These are phyloP conservation scores for Eimeria brunetti DNA, from an alignment of 169 alveolate species.

Conservation along the genomic window DNA sequence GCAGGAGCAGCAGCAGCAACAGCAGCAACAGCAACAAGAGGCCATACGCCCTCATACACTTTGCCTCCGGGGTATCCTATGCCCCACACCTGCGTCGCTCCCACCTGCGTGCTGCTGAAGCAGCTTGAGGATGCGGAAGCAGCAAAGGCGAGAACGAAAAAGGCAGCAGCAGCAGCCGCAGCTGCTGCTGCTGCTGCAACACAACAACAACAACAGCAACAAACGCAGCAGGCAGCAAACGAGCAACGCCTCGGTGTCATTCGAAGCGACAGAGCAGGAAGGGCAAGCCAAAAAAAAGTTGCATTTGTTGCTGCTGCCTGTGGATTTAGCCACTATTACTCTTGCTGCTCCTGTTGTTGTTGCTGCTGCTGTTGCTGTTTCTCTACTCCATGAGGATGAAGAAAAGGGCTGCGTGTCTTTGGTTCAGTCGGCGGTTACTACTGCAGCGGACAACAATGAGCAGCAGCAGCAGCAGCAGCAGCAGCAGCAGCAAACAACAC, in stretches of 20 bases:
- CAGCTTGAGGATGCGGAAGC: conserved; percentile 22
- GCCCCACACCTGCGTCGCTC: conserved; percentile 28
- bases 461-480: no score
- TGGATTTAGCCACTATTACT: no score
- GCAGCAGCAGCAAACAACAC: conserved; percentile 5
- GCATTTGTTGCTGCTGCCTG: background rate
- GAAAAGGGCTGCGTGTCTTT: background rate
- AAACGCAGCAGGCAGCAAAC: background rate
- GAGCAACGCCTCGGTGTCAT: background rate
- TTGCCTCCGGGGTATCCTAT: conserved; percentile 10
- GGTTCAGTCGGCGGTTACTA: background rate
- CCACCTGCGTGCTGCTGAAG: conserved; percentile 39
- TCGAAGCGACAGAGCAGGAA: background rate
- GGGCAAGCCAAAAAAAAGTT: conserved; percentile 3
- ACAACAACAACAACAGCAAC: background rate
- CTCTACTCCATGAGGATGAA: background rate
- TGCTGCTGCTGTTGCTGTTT: background rate
- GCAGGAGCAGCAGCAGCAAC: background rate
- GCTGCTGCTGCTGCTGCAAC: conserved; percentile 15
- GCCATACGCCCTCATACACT: background rate
- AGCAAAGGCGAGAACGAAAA: background rate
- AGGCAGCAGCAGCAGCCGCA: background rate
- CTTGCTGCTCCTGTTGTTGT: background rate
- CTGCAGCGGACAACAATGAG: background rate
- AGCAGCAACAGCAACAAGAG: background rate